Base-by-base conservation (phyloP, 2,329 filamentous ascomycete species). In the Orbilia ellipsospora region DNA sequence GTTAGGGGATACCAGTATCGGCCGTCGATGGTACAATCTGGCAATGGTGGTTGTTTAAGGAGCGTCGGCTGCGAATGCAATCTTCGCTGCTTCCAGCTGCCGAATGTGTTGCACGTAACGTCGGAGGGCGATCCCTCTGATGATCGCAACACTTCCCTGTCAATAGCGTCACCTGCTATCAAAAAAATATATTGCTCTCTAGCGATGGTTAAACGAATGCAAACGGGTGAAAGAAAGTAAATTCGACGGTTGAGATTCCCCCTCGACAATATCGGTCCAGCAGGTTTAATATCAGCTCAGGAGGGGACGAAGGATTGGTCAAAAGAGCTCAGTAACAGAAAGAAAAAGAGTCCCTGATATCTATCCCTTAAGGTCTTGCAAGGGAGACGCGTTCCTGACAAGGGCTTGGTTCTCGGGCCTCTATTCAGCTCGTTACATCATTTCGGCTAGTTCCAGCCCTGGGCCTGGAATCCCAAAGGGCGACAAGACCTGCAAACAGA, bases 401-500 rank as follows among this genome's bases (percentile, higher is more conserved):
- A 45, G n/a, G 36, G 26, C 28, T 40, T 44, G 36, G 55, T 45
- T 45, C 56, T 20, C 48, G 40, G 57, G 50, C 48, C 45, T 40
- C 56, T 48, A 26, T 2, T 10, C 54, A 20, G 51, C 51, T 63
- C 28, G 56, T 62, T 62, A 52, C 59, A 65, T 72, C 54, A 65
- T 66, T 73, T 66, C 62, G 61, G 50, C 36, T 73, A 54, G 31
- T 51, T 50, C 56, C 73, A 72, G 64, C 59, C 65, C 51, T 69
- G 60, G 2, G 31, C 31, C 31, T 18, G 13, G 44, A 48, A 48
- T 18, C 44, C 8, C 3, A 36, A 36, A 36, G 31, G 31, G n/a
- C n/a, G n/a, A n/a, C n/a, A n/a, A n/a, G n/a, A n/a, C 23, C 23
- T 23, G 31, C 31, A 36, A 12, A 48, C 8, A 12, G 5, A 48